Base-by-base conservation (phyloP, 2,329 filamentous ascomycete species). In the Alternaria postmessia region DNA sequence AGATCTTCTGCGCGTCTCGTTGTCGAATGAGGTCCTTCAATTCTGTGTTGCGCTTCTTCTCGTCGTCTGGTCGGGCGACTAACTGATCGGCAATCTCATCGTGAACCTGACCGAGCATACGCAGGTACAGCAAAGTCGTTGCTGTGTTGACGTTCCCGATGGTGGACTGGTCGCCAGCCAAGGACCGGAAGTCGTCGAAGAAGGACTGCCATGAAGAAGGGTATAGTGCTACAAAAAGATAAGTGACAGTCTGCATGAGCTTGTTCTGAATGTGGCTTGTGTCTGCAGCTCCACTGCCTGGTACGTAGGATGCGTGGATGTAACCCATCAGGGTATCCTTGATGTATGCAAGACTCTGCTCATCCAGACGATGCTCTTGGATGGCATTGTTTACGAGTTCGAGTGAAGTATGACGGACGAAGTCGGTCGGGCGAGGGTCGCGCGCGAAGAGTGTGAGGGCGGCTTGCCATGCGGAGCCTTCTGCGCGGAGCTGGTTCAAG, bases 11-110 rank as follows among this genome's bases (percentile, higher is more conserved):
- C 77, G 96, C 93, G 77, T 99, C 94, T 66, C 93, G 88, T 65
- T 88, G 88, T 62, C 95, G 88, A 55, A 99, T 88, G 69, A 95
- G 81, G 78, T 99, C 96, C 79, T 99, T 99, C 66, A 99, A 85
- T 65, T 94, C 89, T 24, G 89, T 93, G 76, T 96, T 96, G 63
- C 91, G 89, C 79, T 93, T 94, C 68, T 91, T 88, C 74, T 98
- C 93, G 57, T 87, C 87, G 44, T 86, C 87, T 52, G 93, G 89
- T 39, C 94, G 88, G 48, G 90, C 88, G 54, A 98, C 86, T 66
- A 98, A 85, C 69, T 95, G 89, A 80, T 99, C 95, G 65, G 94
- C 95, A 73, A 99, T 97, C 79, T 99, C 95, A 72, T 99, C 95
- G 75, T 99, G 95, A 47, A 99, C 90, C 34, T 94, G 95, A 66